Conservation (phyloP, 2,329 filamentous ascomycete genomes). For the Paecilomyces niveus region DNA sequence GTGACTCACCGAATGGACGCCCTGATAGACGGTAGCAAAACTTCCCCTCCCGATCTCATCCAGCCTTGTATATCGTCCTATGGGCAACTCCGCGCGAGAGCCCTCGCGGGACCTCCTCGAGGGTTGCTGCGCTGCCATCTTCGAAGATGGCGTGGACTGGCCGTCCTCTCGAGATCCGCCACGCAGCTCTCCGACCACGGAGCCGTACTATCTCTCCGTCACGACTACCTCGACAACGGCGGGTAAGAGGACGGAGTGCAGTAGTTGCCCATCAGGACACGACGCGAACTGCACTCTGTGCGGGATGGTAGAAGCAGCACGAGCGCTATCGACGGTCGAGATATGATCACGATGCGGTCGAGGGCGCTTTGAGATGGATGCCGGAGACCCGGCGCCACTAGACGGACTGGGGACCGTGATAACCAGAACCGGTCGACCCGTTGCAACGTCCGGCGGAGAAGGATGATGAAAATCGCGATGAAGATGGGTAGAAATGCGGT, state of each 20-base stretch:
- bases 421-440: neutral
- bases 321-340: neutral
- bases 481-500: neutral
- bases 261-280: constrained; percentile 27
- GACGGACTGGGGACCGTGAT: neutral
- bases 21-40: constrained; percentile 91
- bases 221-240: constrained; percentile 29
- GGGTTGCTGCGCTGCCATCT: constrained; percentile 38
- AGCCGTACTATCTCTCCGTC: constrained; percentile 17
- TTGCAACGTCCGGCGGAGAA: neutral
- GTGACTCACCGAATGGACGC: constrained; percentile 68
- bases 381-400: neutral
- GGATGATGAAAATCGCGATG: neutral
- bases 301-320: neutral
- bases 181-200: neutral
- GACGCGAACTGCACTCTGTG: neutral
- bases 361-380: neutral
- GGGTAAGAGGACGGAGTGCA: constrained; percentile 14
- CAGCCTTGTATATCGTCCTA: constrained; percentile 75
- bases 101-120: constrained; percentile 33
- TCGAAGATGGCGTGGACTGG: constrained; percentile 27
- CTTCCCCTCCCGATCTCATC: constrained; percentile 94
- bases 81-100: constrained; percentile 30
- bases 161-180: neutral
- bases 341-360: neutral